Conservation (phyloP, 108 stramenopile genomes). For the Cyclotella cryptica region DNA sequence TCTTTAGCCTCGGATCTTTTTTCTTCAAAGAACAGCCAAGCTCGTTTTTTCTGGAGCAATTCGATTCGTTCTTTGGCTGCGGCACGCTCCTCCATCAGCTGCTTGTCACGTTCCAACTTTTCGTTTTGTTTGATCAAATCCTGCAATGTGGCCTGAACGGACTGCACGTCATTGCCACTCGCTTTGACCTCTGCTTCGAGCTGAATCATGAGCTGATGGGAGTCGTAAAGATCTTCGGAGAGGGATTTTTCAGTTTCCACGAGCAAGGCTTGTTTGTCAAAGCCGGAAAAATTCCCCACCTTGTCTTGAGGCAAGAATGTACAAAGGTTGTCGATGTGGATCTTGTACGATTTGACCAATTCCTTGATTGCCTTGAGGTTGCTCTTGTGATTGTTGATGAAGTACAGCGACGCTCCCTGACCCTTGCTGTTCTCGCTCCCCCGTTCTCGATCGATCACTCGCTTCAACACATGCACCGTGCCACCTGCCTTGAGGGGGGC, state of each 20-base stretch:
- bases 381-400: conserved; percentile 58
- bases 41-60: conserved; percentile 66
- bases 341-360: conserved; percentile 73
- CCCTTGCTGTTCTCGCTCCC: conserved; percentile 55
- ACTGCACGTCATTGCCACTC: conserved; percentile 55
- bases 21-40: conserved; percentile 76
- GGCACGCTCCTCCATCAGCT: conserved; percentile 75
- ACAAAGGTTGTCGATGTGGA: conserved; percentile 93
- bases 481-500: conserved; percentile 35
- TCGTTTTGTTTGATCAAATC: conserved; percentile 60
- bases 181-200: conserved; percentile 63
- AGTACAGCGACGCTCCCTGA: conserved; percentile 45
- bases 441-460: conserved; percentile 57
- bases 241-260: conserved; percentile 89
- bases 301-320: conserved; percentile 97
- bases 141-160: conserved; percentile 53
- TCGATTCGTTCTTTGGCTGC: conserved; percentile 57
- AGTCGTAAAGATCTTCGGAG: conserved; percentile 63
- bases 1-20: conserved; percentile 43
- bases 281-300: conserved; percentile 91
- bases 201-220: conserved; percentile 78
- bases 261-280: conserved; percentile 76
- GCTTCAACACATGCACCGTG: conserved; percentile 38
- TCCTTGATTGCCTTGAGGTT: conserved; percentile 66
- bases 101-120: conserved; percentile 71